Conservation (phyloP, 805 yeast species). For the Metschnikowia picachoensis region DNA sequence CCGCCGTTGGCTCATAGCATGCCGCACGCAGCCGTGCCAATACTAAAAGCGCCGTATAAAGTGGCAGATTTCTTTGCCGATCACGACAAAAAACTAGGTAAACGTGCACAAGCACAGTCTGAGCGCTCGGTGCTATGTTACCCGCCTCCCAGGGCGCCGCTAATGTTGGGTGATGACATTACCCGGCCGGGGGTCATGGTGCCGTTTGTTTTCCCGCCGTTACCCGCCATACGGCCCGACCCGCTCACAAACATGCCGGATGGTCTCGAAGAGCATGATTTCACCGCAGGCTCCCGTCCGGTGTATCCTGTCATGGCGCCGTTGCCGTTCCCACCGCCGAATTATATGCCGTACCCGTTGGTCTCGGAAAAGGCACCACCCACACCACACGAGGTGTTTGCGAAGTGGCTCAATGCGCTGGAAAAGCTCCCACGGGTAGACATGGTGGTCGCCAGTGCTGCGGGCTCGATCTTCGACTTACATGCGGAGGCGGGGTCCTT, state of each 20-base stretch:
- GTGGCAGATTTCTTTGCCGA: constrained; percentile 36
- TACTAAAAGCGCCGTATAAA: constrained; percentile 30
- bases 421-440: constrained; percentile 36
- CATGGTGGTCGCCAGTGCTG: constrained; percentile 46
- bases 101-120: constrained; percentile 20
- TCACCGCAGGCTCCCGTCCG: not conserved
- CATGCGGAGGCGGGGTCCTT: constrained; percentile 31
- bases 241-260: constrained; percentile 10
- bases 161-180: not conserved
- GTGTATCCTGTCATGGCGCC: constrained; percentile 30
- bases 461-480: constrained; percentile 40
- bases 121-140: constrained; percentile 23
- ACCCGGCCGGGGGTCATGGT: constrained; percentile 32
- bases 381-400: constrained; percentile 35
- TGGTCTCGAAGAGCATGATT: no score
- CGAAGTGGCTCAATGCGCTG: constrained; percentile 33
- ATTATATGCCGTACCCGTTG: constrained; percentile 43
- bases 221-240: constrained; percentile 27
- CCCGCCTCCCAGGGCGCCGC: constrained; percentile 42
- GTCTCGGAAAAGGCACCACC: constrained; percentile 33
- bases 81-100: constrained; percentile 16
- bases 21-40: constrained; percentile 36
- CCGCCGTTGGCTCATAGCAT: constrained; percentile 30
- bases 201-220: constrained; percentile 43
- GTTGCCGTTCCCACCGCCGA: constrained; percentile 43